A percentile compares a stretch with the other conserved stretches of the same genome.
phyloP scores from a whole-genome alignment of 2,329 filamentous ascomycete species.

The Diaporthe humulicola region DNA sequence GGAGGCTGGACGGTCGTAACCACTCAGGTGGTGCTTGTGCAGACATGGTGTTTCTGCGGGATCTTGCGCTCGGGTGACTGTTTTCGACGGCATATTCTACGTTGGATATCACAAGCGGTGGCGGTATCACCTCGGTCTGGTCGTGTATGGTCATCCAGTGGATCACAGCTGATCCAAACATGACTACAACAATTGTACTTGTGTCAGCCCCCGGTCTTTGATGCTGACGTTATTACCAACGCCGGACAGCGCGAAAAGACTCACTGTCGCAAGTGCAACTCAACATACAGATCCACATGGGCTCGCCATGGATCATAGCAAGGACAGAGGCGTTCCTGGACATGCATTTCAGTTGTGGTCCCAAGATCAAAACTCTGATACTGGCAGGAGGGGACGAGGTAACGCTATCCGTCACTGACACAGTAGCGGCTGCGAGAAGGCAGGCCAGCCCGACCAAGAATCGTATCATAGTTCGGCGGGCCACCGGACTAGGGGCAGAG shows the following conservation, averaged over 20 bases:
- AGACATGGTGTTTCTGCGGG: constrained; percentile 10
- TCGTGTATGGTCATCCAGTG: constrained; percentile 2
- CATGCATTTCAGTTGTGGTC: background rate
- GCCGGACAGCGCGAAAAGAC: background rate
- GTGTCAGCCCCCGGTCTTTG: background rate
- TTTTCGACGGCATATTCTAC: constrained; percentile 23
- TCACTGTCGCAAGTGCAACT: constrained; percentile 7
- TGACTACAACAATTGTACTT: background rate
- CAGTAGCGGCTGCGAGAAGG: constrained; percentile 8
- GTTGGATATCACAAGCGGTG: constrained; percentile 18
- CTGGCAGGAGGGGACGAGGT: background rate
- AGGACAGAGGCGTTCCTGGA: constrained; percentile 3
- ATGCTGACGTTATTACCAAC: no score
- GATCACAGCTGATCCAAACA: constrained; percentile 5
- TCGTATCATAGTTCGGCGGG: constrained; percentile 3
- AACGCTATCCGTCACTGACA: constrained; percentile 1
- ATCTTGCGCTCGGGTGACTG: constrained; percentile 16
- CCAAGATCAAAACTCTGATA: background rate
- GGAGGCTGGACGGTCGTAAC: background rate
- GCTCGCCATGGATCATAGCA: background rate
- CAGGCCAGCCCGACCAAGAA: background rate
- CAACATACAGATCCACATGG: constrained; percentile 26
- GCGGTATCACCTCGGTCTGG: background rate
- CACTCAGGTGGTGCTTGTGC: constrained; percentile 2
- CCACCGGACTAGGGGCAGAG: background rate